Percentiles rank a stretch among this genome's conserved stretches.
These are phyloP conservation scores for Diplodia mutila DNA, from an alignment of 2,329 filamentous ascomycete genomes.

Conservation along the genomic window DNA sequence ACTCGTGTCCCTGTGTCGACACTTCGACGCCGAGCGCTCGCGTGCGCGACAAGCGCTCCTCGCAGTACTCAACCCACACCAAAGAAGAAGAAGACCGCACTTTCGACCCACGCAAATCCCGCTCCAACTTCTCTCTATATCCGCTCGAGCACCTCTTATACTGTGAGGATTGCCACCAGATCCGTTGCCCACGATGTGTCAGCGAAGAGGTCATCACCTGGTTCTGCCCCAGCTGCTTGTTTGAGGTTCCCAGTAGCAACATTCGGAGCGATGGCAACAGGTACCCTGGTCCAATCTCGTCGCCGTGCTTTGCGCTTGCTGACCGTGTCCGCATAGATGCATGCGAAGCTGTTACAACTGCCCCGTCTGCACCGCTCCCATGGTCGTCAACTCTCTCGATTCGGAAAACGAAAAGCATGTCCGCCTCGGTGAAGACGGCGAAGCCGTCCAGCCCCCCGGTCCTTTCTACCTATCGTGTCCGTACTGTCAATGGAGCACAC, in stretches of 20 bases:
- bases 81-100: constrained; percentile 71
- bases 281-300: constrained; percentile 49
- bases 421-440: constrained; percentile 10
- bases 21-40: constrained; percentile 35
- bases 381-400: constrained; percentile 70
- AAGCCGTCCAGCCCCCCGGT: constrained; percentile 40
- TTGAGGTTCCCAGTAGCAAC: constrained; percentile 92
- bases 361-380: constrained; percentile 80
- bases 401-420: constrained; percentile 26
- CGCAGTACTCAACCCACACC: constrained; percentile 38
- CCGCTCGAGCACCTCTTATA: constrained; percentile 93
- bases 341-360: constrained; percentile 96
- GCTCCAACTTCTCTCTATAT: constrained; percentile 89
- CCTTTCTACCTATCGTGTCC: constrained; percentile 83
- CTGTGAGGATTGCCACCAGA: constrained; percentile 96
- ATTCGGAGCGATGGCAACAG: constrained; percentile 91
- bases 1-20: constrained; percentile 66
- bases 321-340: constrained; percentile 60
- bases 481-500: constrained; percentile 91
- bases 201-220: constrained; percentile 92
- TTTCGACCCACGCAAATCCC: constrained; percentile 82
- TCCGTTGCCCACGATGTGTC: constrained; percentile 89
- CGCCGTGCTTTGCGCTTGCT: neutral
- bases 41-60: constrained; percentile 38
- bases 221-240: constrained; percentile 93